Percentiles rank a stretch among this genome's conserved stretches.
These are phyloP conservation scores for Amanita subjunquillea DNA, from an alignment of 768 basidiomycete species.

Conservation along the genomic window DNA sequence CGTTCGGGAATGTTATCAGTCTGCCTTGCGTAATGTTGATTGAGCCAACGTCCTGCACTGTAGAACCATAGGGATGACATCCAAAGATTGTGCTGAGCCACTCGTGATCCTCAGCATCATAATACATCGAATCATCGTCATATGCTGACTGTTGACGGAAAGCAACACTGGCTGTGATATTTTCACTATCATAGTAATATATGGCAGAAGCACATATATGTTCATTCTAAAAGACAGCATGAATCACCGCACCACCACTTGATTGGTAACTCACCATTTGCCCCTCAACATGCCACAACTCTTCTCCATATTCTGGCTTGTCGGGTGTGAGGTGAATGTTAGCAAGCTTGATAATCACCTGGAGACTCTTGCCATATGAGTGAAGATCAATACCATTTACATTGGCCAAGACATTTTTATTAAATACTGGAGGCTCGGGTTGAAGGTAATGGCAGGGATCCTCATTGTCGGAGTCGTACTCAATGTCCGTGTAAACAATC, in stretches of 20 bases:
- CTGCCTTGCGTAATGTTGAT: constrained; percentile 16
- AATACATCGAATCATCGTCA: neutral
- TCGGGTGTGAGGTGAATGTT: constrained; percentile 14
- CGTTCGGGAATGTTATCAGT: constrained; percentile 25
- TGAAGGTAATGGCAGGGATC: too few relatives aligned
- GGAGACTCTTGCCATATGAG: constrained; percentile 8
- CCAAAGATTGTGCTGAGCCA: neutral
- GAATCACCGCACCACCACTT: too few relatives aligned
- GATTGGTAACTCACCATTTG: too few relatives aligned
- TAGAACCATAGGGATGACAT: neutral
- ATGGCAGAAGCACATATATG: constrained; percentile 1
- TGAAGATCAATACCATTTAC: neutral
- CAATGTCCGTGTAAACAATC: too few relatives aligned
- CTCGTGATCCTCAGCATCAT: neutral
- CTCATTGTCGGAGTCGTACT: too few relatives aligned
- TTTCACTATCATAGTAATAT: constrained; percentile 17
- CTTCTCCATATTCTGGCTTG: constrained; percentile 9
- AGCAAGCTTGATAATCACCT: constrained; percentile 26
- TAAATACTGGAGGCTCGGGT: neutral
- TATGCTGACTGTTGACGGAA: constrained; percentile 15
- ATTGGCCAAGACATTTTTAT: too few relatives aligned
- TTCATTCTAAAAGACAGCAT: neutral
- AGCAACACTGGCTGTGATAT: constrained; percentile 20
- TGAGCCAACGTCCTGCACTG: constrained; percentile 16
- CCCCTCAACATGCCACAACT: constrained; percentile 23